phyloP scores from a whole-genome alignment of 192 early-diverging fungal genomes.

The Phlyctochytrium planicorne region DNA sequence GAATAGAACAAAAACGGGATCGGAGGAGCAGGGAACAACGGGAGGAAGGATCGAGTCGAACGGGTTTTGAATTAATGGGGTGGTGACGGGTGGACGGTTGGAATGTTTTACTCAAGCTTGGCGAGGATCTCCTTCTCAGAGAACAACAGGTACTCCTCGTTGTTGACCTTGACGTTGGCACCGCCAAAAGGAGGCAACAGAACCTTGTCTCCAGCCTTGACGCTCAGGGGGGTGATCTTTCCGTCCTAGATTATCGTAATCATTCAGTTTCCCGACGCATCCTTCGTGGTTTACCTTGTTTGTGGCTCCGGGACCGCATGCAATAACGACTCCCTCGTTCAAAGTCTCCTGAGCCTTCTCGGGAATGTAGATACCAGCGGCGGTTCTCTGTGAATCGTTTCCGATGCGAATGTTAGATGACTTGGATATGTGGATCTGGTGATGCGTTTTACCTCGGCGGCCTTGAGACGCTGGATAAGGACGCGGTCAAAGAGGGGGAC shows the following conservation, averaged over 20 bases:
- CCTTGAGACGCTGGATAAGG: constrained; percentile 95
- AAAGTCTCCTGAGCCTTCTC: constrained; percentile 97
- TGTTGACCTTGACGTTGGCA: constrained; percentile 84
- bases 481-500: constrained; percentile 98
- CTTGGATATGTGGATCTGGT: too few relatives aligned
- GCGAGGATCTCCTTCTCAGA: constrained; percentile 93
- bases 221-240: constrained; percentile 71
- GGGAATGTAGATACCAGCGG: constrained; percentile 93
- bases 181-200: constrained; percentile 96
- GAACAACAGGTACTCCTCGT: constrained; percentile 89
- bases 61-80: too few relatives aligned
- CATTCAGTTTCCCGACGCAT: constrained; percentile 1
- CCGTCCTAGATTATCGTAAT: constrained; percentile 62
- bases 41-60: too few relatives aligned
- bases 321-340: constrained; percentile 95
- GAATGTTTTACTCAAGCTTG: constrained; percentile 69
- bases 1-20: too few relatives aligned
- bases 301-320: constrained; percentile 87
- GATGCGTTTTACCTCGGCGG: constrained; percentile 76
- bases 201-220: constrained; percentile 91
- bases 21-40: too few relatives aligned
- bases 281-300: constrained; percentile 54
- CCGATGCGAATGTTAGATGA: not conserved
- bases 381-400: constrained; percentile 80
- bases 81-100: too few relatives aligned